phyloP scores from a whole-genome alignment of 768 basidiomycete genomes.

The Trametes sanguinea region DNA sequence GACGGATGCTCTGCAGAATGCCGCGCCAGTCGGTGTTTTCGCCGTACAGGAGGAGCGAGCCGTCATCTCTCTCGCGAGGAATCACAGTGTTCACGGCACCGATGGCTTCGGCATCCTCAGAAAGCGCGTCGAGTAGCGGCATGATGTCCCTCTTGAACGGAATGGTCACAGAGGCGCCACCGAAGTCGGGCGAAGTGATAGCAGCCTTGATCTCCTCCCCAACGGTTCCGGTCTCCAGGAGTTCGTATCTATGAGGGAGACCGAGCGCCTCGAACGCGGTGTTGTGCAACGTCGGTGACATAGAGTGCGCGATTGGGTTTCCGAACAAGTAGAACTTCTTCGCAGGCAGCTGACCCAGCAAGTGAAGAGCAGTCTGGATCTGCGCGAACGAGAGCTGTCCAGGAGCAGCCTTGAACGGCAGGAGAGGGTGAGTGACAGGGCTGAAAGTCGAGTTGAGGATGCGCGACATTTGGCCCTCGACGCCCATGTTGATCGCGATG shows the following conservation, averaged over 20 bases:
- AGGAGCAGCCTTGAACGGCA: constrained; percentile 88
- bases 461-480: constrained; percentile 86
- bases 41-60: constrained; percentile 63
- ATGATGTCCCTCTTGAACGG: constrained; percentile 94
- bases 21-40: constrained; percentile 98
- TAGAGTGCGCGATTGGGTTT: constrained; percentile 82
- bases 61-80: constrained; percentile 45
- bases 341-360: constrained; percentile 77
- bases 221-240: constrained; percentile 73
- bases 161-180: constrained; percentile 96
- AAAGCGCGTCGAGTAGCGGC: constrained; percentile 74
- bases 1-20: constrained; percentile 60
- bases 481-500: constrained; percentile 94
- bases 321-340: constrained; percentile 87
- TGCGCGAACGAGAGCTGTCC: constrained; percentile 90
- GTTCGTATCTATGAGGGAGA: constrained; percentile 77
- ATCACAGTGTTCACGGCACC: constrained; percentile 97
- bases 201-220: constrained; percentile 64
- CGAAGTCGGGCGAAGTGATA: constrained; percentile 72
- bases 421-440: constrained; percentile 85
- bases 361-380: constrained; percentile 78
- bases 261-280: constrained; percentile 80
- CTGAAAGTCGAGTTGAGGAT: constrained; percentile 84
- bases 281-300: constrained; percentile 94
- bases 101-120: constrained; percentile 79